phyloP scores from a whole-genome alignment of 805 yeast genomes.

The Candida golubevii region DNA sequence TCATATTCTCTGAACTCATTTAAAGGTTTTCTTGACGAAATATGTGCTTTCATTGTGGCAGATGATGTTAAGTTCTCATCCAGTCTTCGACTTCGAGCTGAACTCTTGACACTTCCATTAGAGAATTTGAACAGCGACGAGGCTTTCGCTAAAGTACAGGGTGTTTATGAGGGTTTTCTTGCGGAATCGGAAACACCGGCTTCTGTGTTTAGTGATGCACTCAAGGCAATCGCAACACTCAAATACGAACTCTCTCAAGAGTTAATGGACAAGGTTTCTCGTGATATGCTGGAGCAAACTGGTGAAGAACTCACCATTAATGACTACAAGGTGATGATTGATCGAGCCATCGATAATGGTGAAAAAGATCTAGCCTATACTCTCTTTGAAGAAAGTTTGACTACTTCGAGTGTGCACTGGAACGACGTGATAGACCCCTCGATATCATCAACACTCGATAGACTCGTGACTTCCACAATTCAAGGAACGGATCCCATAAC shows the following conservation, averaged over 20 bases:
- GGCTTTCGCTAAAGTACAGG: not conserved
- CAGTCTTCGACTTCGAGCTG: constrained; percentile 20
- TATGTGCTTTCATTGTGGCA: constrained; percentile 15
- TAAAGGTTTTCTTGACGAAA: constrained; percentile 7
- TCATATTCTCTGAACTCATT: not conserved
- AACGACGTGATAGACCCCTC: constrained; percentile 12
- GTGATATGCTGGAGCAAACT: constrained; percentile 1
- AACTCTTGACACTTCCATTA: constrained; percentile 2
- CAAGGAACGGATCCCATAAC: constrained; percentile 25
- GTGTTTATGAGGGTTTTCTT: constrained; percentile 2
- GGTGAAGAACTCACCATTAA: constrained; percentile 1
- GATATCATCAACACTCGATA: constrained; percentile 31
- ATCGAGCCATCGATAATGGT: constrained; percentile 19
- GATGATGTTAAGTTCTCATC: constrained; percentile 23
- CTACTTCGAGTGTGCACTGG: constrained; percentile 9
- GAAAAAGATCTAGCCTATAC: constrained; percentile 23
- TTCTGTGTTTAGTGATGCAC: not conserved
- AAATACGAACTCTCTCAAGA: not conserved
- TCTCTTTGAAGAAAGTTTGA: constrained; percentile 31
- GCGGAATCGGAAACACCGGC: constrained; percentile 1
- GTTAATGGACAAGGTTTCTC: constrained; percentile 1
- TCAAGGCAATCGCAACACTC: constrained; percentile 1
- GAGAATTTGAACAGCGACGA: not conserved
- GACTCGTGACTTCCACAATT: constrained; percentile 37
- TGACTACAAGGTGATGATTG: constrained; percentile 24